Conservation (phyloP, 2,329 filamentous ascomycete species). For the Ophiognomonia clavigignenti-juglandacearum region DNA sequence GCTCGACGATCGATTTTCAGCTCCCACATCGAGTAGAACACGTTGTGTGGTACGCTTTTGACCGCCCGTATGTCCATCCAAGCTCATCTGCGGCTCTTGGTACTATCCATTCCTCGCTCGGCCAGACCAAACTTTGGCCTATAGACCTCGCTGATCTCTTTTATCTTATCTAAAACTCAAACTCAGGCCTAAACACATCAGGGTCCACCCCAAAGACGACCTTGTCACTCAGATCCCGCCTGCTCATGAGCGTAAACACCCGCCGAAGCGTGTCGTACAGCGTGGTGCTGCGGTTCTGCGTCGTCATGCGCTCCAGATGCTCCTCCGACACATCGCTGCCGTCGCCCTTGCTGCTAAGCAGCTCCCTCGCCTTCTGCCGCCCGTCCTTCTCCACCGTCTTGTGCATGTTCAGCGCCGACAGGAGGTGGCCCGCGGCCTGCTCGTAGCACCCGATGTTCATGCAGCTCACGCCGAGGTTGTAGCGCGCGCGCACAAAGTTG, state of each 20-base stretch:
- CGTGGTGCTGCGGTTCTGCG: conserved; percentile 95
- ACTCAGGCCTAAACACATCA: conserved; percentile 80
- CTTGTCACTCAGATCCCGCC: conserved; percentile 80
- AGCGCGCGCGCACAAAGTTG: conserved; percentile 94
- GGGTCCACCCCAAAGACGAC: conserved; percentile 89
- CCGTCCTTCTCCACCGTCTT: conserved; percentile 85
- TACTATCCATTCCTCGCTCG: not conserved
- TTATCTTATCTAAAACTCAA: conserved; percentile 48
- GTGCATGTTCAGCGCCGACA: conserved; percentile 93
- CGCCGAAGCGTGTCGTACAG: conserved; percentile 89
- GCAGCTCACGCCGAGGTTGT: conserved; percentile 93
- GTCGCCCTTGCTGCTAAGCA: conserved; percentile 56
- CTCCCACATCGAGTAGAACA: too few species aligned
- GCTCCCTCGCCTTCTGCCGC: conserved; percentile 75
- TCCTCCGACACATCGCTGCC: conserved; percentile 53
- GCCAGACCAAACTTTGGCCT: not conserved
- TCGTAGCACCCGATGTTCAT: conserved; percentile 97
- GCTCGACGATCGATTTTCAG: too few species aligned
- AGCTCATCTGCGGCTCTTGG: too few species aligned
- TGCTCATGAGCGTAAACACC: conserved; percentile 95
- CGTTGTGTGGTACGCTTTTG: not conserved
- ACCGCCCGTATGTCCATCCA: not conserved
- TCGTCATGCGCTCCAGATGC: conserved; percentile 79
- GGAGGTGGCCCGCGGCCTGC: conserved; percentile 86
- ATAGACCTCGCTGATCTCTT: not conserved